These are phyloP conservation scores for Tetradesmus lagerheimii DNA, from an alignment of 139 green algal species.

Conservation along the genomic window DNA sequence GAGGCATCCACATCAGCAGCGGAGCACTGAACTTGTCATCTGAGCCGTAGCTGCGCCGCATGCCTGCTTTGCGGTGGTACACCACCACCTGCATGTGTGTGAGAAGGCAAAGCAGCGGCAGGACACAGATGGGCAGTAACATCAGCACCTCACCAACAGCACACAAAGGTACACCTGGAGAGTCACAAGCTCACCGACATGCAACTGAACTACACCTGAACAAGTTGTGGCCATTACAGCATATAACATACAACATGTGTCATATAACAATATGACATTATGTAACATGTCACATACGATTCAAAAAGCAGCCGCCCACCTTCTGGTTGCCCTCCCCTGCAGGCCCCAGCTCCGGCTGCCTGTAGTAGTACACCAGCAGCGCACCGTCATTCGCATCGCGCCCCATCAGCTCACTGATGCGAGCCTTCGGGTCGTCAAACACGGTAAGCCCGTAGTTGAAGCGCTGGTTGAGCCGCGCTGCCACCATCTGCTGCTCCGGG, in stretches of 20 bases:
- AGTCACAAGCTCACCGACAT: too few species aligned
- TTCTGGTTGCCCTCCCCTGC: conserved; percentile 18
- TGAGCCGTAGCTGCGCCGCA: neutral
- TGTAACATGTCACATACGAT: too few species aligned
- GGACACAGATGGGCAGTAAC: neutral
- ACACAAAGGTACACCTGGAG: too few species aligned
- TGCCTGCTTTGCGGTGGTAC: conserved; percentile 22
- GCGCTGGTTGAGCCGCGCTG: conserved; percentile 44
- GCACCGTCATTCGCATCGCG: neutral
- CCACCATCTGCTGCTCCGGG: conserved; percentile 59
- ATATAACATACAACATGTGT: too few species aligned
- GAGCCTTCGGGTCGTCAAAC: conserved; percentile 29
- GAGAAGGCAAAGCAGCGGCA: neutral
- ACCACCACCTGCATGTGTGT: conserved; percentile 29
- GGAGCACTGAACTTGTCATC: conserved; percentile 56
- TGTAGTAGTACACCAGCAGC: conserved; percentile 38
- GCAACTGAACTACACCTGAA: too few species aligned
- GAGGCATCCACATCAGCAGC: conserved; percentile 58
- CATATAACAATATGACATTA: too few species aligned
- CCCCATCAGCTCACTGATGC: conserved; percentile 25
- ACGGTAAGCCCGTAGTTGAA: conserved; percentile 2
- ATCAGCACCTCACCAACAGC: too few species aligned
- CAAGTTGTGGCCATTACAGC: too few species aligned
- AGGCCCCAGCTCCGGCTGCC: conserved; percentile 2
- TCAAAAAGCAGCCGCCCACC: neutral